Evolutionary conservation across 1,139 yeast species (phyloP).

Genomic region (Zhuliangozyma parablackwelliae): DNA sequence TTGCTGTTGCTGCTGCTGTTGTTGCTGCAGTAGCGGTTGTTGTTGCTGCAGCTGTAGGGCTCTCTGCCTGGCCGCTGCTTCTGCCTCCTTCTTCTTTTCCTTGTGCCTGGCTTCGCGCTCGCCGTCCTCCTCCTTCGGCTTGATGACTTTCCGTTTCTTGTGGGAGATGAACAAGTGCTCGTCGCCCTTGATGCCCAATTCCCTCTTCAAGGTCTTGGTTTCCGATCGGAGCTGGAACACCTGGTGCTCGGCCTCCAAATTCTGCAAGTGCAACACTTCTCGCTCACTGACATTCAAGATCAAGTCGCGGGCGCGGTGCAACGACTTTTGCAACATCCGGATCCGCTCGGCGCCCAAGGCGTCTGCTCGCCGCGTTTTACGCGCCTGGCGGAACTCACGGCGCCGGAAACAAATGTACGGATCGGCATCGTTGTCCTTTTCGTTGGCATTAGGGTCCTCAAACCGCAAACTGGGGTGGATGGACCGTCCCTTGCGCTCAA

Average conservation of each 20-base stretch:
- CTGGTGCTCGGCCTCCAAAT: slow-evolving; percentile 54
- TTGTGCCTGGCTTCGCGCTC: slow-evolving; percentile 23
- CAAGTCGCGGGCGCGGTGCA: slow-evolving; percentile 71
- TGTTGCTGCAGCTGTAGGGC: slow-evolving; percentile 10
- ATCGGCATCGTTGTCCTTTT: slow-evolving; percentile 84
- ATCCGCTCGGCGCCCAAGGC: slow-evolving; percentile 84
- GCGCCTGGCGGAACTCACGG: slow-evolving; percentile 91
- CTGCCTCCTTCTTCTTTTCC: slow-evolving; percentile 16
- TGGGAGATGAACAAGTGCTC: slow-evolving; percentile 81
- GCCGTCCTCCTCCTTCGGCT: slow-evolving; percentile 35
- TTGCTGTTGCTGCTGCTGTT: slow-evolving; percentile 8
- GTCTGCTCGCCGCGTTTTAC: slow-evolving; percentile 95
- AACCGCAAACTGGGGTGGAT: slow-evolving; percentile 75
- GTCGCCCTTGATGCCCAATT: slow-evolving; percentile 73
- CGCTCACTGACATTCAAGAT: slow-evolving; percentile 70
- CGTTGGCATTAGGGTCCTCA: slow-evolving; percentile 73
- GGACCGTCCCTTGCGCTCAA: slow-evolving; percentile 64
- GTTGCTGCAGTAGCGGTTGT: slow-evolving; percentile 11
- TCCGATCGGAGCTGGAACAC: slow-evolving; percentile 68
- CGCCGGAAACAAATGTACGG: slow-evolving; percentile 95
- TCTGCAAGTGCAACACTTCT: slow-evolving; percentile 59
- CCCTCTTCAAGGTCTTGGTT: slow-evolving; percentile 70
- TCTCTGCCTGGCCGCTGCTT: slow-evolving; percentile 18
- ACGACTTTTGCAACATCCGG: slow-evolving; percentile 67
- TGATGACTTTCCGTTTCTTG: slow-evolving; percentile 61